phyloP scores from a whole-genome alignment of 257 asterid genomes.

The Gentiana straminea region DNA sequence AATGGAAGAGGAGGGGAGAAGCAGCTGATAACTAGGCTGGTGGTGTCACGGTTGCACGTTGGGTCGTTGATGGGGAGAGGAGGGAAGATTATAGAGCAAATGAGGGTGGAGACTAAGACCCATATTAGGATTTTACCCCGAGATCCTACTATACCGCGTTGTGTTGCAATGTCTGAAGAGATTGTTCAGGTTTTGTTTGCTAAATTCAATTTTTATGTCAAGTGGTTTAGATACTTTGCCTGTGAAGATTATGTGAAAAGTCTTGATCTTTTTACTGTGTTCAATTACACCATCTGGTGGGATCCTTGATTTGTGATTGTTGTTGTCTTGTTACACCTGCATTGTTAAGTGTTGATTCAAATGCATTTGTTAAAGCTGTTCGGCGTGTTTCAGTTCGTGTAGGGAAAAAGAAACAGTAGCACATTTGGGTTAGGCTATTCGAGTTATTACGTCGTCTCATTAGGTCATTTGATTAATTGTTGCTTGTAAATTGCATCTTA shows the following conservation, averaged over 20 bases:
- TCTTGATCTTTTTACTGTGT: background rate
- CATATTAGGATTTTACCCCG: slow-evolving; percentile 88
- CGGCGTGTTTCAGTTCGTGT: too few relatives aligned
- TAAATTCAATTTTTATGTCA: background rate
- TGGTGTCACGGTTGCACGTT: slow-evolving; percentile 76
- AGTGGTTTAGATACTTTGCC: background rate
- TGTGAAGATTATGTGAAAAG: background rate
- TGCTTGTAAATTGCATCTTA: too few relatives aligned
- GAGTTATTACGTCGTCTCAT: too few relatives aligned
- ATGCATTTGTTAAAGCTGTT: too few relatives aligned
- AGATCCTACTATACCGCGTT: slow-evolving; percentile 68
- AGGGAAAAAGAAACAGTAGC: too few relatives aligned
- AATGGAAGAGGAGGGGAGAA: slow-evolving; percentile 26
- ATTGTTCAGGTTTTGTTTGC: slow-evolving; percentile 76
- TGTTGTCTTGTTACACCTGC: background rate
- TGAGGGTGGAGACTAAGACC: slow-evolving; percentile 83
- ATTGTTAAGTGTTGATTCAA: background rate
- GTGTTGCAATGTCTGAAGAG: slow-evolving; percentile 88
- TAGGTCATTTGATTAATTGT: too few relatives aligned
- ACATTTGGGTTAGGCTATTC: too few relatives aligned
- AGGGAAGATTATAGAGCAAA: slow-evolving; percentile 93
- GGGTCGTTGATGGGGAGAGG: slow-evolving; percentile 93
- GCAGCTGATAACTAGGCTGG: slow-evolving; percentile 72
- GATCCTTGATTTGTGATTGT: background rate
- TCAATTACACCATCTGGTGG: background rate